Evolutionary conservation across 371 early-diverging fungal genomes (phyloP).

Genomic region (Paraphysoderma sedebokerense): DNA sequence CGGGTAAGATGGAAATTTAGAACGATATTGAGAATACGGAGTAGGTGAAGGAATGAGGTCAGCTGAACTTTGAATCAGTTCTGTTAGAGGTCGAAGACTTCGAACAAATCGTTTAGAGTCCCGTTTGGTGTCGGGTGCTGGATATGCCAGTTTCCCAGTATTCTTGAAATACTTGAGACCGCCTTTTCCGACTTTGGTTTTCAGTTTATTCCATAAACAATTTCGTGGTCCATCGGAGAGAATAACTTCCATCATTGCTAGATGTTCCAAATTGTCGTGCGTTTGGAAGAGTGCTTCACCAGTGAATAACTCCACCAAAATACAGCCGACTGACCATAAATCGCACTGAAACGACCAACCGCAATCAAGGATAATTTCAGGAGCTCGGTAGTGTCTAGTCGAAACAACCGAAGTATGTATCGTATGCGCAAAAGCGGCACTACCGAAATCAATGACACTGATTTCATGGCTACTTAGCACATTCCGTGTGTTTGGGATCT

Average conservation of each 20-base stretch:
- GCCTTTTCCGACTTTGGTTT: neutral
- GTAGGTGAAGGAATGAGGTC: no score
- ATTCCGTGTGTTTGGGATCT: no score
- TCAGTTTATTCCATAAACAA: constrained; percentile 7
- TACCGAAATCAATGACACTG: constrained; percentile 88
- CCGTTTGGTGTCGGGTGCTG: neutral
- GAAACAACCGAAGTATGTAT: constrained; percentile 77
- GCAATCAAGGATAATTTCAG: constrained; percentile 82
- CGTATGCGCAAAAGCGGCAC: constrained; percentile 83
- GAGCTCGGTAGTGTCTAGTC: constrained; percentile 92
- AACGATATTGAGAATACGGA: no score
- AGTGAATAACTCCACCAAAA: constrained; percentile 79
- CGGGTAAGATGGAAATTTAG: no score
- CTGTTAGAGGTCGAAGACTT: no score
- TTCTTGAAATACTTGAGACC: neutral
- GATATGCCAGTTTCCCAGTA: neutral
- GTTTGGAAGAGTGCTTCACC: constrained; percentile 92
- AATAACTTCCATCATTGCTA: constrained; percentile 55
- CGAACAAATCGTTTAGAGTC: neutral
- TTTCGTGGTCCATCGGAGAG: constrained; percentile 12
- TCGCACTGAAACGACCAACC: constrained; percentile 95
- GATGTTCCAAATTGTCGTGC: constrained; percentile 62
- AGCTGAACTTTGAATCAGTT: no score
- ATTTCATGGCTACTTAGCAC: constrained; percentile 55
- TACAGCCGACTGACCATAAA: constrained; percentile 95